Evolutionary conservation across 2,329 filamentous ascomycete species (phyloP), one percentile per base, ranked within the genome.

Genomic region (Penicillium decumbens): DNA sequence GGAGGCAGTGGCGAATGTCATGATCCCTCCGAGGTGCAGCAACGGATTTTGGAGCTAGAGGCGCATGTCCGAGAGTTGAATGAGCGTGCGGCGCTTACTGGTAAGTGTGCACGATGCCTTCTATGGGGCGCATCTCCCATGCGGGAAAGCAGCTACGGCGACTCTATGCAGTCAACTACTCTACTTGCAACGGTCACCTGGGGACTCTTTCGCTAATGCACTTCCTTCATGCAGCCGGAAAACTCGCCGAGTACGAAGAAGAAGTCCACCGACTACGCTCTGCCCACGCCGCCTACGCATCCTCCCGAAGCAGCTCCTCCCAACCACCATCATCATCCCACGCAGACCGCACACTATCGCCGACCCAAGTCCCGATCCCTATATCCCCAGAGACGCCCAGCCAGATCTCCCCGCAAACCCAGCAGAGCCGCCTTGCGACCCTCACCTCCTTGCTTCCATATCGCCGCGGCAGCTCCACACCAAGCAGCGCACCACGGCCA

Each of bases 231-330:
- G 56, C 58, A 80, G 79, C 76, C 42, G 75, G 77, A 57, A 81
- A 74, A 65, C 76, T 82, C 55, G 79, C 80, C 60, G 78, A 83
- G 65, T 84, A 83, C 66, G 81, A 84, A 72, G 80, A 83, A 56
- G 79, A 84, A 62, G 70, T 84, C 23, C 78, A 74, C 47, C 72
- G 70, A 44, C 70, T 84, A 28, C 69, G 68, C 61, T 58, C 66
- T 28, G 43, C 55, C 6, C 62, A 69, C 58, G 42, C 58, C 12
- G 52, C 60, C 42, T 51, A 60, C 13, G 53, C 59, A 28, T 59
- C 55, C 27, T 50, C 61, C 8, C 53, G 58, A 47, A 63, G 57
- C 47, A 53, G 51, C 51, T 54, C 62, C 42, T 65, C 65, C 6
- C 53, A 60, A n/a, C 57, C 62, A 27, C 62, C 66, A n/a, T 56